A percentile compares a stretch with the other conserved stretches of the same genome.
Conservation (phyloP, 2,329 filamentous ascomycete species). For the Fusarium bactridioides region DNA sequence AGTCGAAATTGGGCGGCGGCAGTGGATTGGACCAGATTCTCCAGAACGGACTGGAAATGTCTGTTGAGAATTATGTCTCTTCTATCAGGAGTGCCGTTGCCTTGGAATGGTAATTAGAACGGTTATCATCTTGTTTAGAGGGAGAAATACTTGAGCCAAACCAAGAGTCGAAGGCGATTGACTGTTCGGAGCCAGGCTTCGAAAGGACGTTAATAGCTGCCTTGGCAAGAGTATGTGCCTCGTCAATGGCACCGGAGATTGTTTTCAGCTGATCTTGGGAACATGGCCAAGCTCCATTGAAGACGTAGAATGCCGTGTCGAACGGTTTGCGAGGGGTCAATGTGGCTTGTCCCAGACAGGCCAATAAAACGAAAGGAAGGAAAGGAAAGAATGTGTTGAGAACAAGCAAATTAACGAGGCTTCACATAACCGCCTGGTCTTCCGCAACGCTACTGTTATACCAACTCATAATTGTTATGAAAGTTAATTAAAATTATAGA, state of each 20-base stretch:
- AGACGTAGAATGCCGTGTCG: neutral
- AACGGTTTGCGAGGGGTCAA: neutral
- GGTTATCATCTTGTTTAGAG: neutral
- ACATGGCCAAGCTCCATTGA: neutral
- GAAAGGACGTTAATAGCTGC: neutral
- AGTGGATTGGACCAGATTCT: neutral
- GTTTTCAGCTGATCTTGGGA: neutral
- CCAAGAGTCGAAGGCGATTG: neutral
- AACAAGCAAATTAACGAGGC: neutral
- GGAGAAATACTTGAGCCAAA: neutral
- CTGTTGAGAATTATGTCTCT: neutral
- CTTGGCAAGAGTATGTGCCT: neutral
- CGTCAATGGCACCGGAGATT: neutral
- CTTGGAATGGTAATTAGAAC: fast-evolving
- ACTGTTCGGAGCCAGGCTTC: neutral
- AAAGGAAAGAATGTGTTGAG: neutral
- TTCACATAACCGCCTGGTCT: neutral
- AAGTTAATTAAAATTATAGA: neutral
- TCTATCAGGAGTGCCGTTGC: neutral
- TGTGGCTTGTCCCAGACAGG: neutral
- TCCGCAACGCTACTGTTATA: neutral
- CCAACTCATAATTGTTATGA: too few species aligned
- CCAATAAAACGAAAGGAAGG: neutral
- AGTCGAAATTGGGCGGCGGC: neutral
- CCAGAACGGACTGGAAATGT: neutral